phyloP scores from a whole-genome alignment of 345 rosid species.

The Sisymbrium altissimum region DNA sequence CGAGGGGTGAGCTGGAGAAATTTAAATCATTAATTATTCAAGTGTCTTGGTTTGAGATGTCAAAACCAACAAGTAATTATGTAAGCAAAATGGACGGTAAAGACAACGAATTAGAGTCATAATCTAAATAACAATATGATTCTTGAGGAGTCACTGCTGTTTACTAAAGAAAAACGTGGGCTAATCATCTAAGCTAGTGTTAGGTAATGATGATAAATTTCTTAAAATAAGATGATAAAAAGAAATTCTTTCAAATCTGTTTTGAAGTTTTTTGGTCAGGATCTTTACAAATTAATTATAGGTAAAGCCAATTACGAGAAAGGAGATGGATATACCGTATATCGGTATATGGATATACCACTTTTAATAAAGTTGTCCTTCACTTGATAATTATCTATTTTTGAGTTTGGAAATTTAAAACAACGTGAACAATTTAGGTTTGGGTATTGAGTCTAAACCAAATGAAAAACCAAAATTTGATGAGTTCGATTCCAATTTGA shows the following conservation, averaged over 20 bases:
- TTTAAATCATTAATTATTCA: not conserved
- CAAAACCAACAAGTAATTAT: slow-evolving; percentile 15
- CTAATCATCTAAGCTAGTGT: not conserved
- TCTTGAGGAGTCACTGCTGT: not conserved
- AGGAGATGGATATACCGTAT: not conserved
- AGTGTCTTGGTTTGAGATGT: not conserved
- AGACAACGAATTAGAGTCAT: slow-evolving; percentile 5
- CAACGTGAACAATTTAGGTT: too few relatives aligned
- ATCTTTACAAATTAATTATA: not conserved
- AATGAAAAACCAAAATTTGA: not conserved
- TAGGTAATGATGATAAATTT: not conserved
- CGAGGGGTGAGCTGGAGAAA: slow-evolving; percentile 12
- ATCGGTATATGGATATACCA: slow-evolving; percentile 2
- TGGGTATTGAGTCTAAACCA: too few relatives aligned
- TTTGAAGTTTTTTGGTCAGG: not conserved
- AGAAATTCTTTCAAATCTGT: not conserved
- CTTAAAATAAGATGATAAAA: not conserved
- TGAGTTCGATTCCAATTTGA: not conserved
- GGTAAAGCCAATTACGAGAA: not conserved
- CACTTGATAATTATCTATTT: not conserved
- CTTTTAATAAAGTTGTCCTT: not conserved
- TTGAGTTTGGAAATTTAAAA: not conserved
- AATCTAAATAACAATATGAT: not conserved
- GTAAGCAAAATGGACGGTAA: not conserved
- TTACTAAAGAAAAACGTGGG: not conserved